Evolutionary conservation across 1,139 yeast species (phyloP).

Genomic region (Groenewaldozyma sp.): DNA sequence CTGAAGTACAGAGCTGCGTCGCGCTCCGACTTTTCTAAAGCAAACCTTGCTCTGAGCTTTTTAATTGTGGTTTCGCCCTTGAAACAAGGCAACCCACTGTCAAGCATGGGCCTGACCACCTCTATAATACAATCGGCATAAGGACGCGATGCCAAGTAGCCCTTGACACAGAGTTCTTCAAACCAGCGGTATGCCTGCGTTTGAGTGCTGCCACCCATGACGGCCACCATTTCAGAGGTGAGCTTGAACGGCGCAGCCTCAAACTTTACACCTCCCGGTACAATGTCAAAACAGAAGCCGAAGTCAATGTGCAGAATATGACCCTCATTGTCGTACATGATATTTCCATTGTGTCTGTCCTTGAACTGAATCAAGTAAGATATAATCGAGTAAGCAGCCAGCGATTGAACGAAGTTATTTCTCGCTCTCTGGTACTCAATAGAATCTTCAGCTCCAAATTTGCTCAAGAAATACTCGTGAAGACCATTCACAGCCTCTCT

Average conservation of each 20-base stretch:
- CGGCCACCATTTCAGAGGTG: constrained; percentile 92
- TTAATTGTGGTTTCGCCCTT: constrained; percentile 73
- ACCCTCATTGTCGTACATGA: constrained; percentile 95
- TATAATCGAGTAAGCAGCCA: constrained; percentile 93
- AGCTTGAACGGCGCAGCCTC: constrained; percentile 97
- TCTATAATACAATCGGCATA: constrained; percentile 80
- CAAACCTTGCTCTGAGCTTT: constrained; percentile 71
- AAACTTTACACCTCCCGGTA: constrained; percentile 96
- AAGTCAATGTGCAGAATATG: constrained; percentile 94
- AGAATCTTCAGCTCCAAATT: constrained; percentile 88
- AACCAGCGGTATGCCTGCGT: constrained; percentile 92
- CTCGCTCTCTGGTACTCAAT: constrained; percentile 86
- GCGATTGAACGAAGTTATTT: constrained; percentile 82
- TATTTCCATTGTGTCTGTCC: constrained; percentile 97
- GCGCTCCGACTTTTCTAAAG: constrained; percentile 65
- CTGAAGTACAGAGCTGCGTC: constrained; percentile 80
- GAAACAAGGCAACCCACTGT: constrained; percentile 93
- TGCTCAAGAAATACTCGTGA: constrained; percentile 83
- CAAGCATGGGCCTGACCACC: constrained; percentile 87
- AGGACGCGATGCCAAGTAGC: constrained; percentile 82
- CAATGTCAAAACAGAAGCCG: constrained; percentile 97
- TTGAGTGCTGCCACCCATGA: constrained; percentile 77
- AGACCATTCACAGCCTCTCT: constrained; percentile 97
- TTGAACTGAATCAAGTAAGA: constrained; percentile 89
- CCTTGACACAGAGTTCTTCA: constrained; percentile 90